Conservation (phyloP, 2,329 filamentous ascomycete genomes). For the Chrysosphaeria jannelii region DNA sequence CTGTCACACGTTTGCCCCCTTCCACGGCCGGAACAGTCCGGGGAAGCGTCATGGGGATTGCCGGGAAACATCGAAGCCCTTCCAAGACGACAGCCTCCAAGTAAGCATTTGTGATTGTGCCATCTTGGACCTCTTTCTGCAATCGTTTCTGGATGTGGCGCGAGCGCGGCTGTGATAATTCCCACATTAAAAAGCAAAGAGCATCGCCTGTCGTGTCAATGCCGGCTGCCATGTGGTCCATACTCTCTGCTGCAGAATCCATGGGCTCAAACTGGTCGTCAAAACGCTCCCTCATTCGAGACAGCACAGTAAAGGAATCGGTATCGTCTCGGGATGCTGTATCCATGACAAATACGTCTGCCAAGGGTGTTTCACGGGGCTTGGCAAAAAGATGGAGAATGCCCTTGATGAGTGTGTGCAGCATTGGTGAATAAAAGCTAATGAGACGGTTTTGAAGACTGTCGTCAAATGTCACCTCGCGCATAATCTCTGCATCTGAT, state of each 20-base stretch:
- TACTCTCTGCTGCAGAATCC: constrained; percentile 33
- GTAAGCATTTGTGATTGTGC: no score
- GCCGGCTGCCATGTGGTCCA: constrained; percentile 41
- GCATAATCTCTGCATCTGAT: constrained; percentile 33
- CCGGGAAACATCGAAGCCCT: constrained; percentile 27
- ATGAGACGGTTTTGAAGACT: constrained; percentile 33
- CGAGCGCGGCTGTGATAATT: constrained; percentile 30
- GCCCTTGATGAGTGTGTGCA: constrained; percentile 17
- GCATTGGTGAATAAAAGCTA: constrained; percentile 21
- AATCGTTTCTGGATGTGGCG: constrained; percentile 19
- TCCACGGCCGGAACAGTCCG: constrained; percentile 20
- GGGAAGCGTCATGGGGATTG: constrained; percentile 37
- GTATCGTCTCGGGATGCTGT: constrained; percentile 15
- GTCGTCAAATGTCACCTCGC: constrained; percentile 34
- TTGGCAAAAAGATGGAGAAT: constrained; percentile 16
- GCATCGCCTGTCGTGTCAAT: constrained; percentile 46
- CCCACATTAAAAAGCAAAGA: constrained; percentile 40
- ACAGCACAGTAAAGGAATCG: constrained; percentile 24
- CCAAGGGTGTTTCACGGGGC: constrained; percentile 24
- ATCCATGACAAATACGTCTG: constrained; percentile 25
- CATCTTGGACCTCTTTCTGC: constrained; percentile 17
- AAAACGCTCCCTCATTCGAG: constrained; percentile 22
- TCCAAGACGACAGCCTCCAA: constrained; percentile 34
- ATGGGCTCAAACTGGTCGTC: constrained; percentile 14
- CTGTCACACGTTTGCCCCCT: constrained; percentile 1